Evolutionary conservation across 768 basidiomycete genomes (phyloP).

Genomic region (Mycena latifolia): DNA sequence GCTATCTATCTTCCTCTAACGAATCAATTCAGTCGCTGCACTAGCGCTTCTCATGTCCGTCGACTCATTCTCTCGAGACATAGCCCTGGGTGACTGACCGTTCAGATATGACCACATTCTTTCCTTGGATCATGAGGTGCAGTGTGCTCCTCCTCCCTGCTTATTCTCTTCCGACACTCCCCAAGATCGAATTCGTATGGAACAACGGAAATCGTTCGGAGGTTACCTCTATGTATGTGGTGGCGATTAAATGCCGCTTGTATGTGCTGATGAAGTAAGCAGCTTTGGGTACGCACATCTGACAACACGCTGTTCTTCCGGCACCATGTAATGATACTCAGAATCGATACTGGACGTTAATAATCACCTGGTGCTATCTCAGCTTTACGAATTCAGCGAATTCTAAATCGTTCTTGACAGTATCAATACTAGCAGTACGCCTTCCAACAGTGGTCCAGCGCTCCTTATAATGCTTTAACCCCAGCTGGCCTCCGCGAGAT

Average conservation of each 20-base stretch:
- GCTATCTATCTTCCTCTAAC: background rate
- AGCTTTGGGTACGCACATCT: conserved; percentile 17
- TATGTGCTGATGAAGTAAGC: background rate
- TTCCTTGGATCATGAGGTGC: conserved; percentile 19
- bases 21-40: conserved; percentile 12
- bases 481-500: too few species aligned
- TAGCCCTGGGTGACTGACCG: background rate
- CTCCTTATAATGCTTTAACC: too few species aligned
- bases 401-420: too few species aligned
- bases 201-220: conserved; percentile 8
- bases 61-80: background rate
- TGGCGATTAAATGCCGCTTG: background rate
- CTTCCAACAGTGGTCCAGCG: too few species aligned
- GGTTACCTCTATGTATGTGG: conserved; percentile 20
- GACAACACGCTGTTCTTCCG: background rate
- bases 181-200: conserved; percentile 25
- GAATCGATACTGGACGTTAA: conserved; percentile 27
- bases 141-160: background rate
- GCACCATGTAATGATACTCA: background rate
- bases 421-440: too few species aligned
- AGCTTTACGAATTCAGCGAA: too few species aligned
- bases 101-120: conserved; percentile 23
- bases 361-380: conserved; percentile 9
- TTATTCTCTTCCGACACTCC: background rate
- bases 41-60: conserved; percentile 16